Evolutionary conservation across 176 grass and related monocot genomes (phyloP).

Genomic region (Musa troglodytarum): DNA sequence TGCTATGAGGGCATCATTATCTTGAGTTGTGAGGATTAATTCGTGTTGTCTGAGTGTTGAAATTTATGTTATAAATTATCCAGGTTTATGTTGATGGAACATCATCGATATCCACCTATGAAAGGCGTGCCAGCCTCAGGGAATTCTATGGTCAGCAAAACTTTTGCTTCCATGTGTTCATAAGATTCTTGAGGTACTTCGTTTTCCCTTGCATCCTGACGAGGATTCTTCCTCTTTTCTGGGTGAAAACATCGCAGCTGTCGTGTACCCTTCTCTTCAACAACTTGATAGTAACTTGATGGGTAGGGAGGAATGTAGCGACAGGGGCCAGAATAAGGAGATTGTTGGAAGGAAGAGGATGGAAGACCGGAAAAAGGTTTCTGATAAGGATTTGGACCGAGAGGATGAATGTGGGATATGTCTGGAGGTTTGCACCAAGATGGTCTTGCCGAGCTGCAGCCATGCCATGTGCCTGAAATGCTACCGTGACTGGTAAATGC

Average conservation of each 20-base stretch:
- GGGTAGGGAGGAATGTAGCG: slow-evolving; percentile 62
- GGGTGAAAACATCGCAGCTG: not conserved
- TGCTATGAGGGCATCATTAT: not conserved
- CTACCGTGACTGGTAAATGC: slow-evolving; percentile 52
- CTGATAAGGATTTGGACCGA: slow-evolving; percentile 68
- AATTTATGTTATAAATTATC: not conserved
- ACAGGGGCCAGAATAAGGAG: slow-evolving; percentile 55
- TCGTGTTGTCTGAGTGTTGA: not conserved
- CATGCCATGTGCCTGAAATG: slow-evolving; percentile 66
- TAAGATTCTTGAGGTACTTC: not conserved
- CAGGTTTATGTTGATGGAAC: slow-evolving; percentile 94
- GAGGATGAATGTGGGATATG: slow-evolving; percentile 92
- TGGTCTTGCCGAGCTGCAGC: slow-evolving; percentile 75
- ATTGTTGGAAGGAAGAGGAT: slow-evolving; percentile 57
- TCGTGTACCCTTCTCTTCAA: slow-evolving; percentile 11
- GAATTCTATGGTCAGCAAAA: slow-evolving; percentile 69
- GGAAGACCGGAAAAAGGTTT: slow-evolving; percentile 33
- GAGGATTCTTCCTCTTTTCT: not conserved
- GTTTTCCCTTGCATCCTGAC: not conserved
- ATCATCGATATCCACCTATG: slow-evolving; percentile 69
- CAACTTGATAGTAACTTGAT: slow-evolving; percentile 11
- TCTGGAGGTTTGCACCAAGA: slow-evolving; percentile 71
- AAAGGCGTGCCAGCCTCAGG: slow-evolving; percentile 78
- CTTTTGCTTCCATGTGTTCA: not conserved
- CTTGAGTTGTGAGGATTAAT: not conserved